phyloP scores from a whole-genome alignment of 257 asterid species.

The Solanum tacnaense region DNA sequence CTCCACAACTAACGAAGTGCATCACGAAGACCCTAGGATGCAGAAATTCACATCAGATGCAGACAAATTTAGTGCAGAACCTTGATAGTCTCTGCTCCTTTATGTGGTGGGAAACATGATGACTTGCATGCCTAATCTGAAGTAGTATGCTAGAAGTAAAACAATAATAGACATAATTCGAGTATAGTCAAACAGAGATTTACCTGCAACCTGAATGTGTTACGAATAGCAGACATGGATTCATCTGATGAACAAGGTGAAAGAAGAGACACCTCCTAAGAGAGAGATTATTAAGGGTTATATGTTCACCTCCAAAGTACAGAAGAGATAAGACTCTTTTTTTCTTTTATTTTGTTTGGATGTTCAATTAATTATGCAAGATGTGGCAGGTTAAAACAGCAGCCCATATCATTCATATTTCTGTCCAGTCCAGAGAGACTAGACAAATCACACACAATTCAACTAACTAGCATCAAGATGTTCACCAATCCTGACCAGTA shows the following conservation, averaged over 20 bases:
- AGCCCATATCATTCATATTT: background rate
- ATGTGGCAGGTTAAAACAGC: background rate
- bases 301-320: background rate
- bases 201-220: background rate
- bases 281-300: background rate
- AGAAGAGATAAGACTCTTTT: background rate
- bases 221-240: background rate
- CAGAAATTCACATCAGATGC: constrained; percentile 9
- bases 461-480: background rate
- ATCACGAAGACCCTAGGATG: constrained; percentile 17
- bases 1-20: background rate
- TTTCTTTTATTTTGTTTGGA: background rate
- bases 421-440: background rate
- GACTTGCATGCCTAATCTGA: background rate
- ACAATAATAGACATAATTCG: background rate
- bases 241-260: background rate
- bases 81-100: constrained; percentile 5
- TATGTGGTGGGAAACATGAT: background rate
- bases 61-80: constrained; percentile 12
- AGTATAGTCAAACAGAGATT: background rate
- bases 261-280: background rate
- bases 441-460: background rate
- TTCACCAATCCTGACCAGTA: background rate
- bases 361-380: background rate
- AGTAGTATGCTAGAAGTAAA: background rate